Evolutionary conservation across 352 stramenopile genomes (phyloP), one percentile per base, ranked within the genome.

Genomic region (Achlya hypogyna): DNA sequence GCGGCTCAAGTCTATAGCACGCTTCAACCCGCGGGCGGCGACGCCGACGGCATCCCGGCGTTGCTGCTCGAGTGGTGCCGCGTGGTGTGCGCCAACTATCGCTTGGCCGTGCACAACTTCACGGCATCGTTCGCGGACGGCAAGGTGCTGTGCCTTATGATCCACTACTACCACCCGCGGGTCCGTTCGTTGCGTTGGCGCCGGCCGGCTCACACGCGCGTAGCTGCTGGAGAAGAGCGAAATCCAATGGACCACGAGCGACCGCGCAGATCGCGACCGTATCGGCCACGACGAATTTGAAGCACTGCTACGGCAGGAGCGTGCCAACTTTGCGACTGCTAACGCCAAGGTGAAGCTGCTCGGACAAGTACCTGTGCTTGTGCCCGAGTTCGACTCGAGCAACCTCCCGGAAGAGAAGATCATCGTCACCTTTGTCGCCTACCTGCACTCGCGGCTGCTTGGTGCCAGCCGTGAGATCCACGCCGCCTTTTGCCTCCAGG

Each of bases 81-180:
- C 56, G 81, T 84, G 2, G 89, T 98, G 1, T 98, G 91, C 56
- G 86, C 90, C 5, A 91, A 89, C 66, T 98, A 98, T 62, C 77
- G 81, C 42, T 54, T 98, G 4, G 63, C 65, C 16, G 77, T 98
- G 2, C 68, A 67, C 12, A 92, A 98, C 70, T 98, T 98, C 63
- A 96, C 93, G 1, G 74, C 70, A 0, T 98, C 91, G 18, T 98
- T 98, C 77, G 87, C 90, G 20, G 94, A 98, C 54, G 96, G 95
- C 6, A 89, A 83, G 28, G 92, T 78, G 14, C 71, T 98, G 28
- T 98, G 95, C 71, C 86, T 96, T 25, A 73, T 99, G 23, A 71
- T 99, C 29, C 93, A 98, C 71, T 98, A 97, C 73, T 99, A 99
- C 65, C 94, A 98, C 69, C 96, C 96, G 4, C 84, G 86, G 71